Percentiles rank a stretch among this genome's conserved stretches.
phyloP scores from a whole-genome alignment of 768 basidiomycete genomes.

The Tulasnella sp. region DNA sequence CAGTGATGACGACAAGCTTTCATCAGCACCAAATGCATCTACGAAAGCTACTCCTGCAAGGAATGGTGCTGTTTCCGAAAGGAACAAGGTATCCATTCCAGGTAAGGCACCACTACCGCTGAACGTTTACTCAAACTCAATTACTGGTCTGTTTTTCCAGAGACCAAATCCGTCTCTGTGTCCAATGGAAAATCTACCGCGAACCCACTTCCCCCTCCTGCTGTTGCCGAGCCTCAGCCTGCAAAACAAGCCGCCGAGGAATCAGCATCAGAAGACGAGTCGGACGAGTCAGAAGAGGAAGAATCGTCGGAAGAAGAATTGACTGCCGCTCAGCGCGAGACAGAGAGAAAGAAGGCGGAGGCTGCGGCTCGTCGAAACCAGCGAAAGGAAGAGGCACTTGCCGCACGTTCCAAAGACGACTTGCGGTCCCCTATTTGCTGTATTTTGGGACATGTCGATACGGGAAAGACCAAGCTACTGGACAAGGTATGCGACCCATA shows the following conservation, averaged over 20 bases:
- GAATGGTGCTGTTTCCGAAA: slow-evolving; percentile 23
- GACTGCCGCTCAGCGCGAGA: slow-evolving; percentile 52
- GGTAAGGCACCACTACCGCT: slow-evolving; percentile 24
- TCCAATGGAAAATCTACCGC: slow-evolving; percentile 29
- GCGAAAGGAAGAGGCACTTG: slow-evolving; percentile 72
- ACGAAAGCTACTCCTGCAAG: slow-evolving; percentile 19
- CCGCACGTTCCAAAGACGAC: slow-evolving; percentile 77
- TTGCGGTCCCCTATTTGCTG: slow-evolving; percentile 95
- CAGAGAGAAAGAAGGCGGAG: slow-evolving; percentile 63
- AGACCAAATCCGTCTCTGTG: slow-evolving; percentile 21
- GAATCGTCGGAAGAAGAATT: slow-evolving; percentile 31
- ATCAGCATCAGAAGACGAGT: slow-evolving; percentile 31
- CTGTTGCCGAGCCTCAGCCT: slow-evolving; percentile 32
- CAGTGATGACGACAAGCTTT: slow-evolving; percentile 22
- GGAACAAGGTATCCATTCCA: no score
- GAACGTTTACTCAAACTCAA: slow-evolving; percentile 12
- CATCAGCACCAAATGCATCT: slow-evolving; percentile 20
- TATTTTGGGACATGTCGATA: slow-evolving; percentile 98
- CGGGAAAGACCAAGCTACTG: slow-evolving; percentile 93
- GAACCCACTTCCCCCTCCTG: slow-evolving; percentile 8
- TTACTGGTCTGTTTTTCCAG: no score
- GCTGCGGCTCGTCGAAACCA: slow-evolving; percentile 70
- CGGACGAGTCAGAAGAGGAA: slow-evolving; percentile 28
- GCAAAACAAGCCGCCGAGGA: slow-evolving; percentile 38
- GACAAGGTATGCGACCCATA: slow-evolving; percentile 55